Evolutionary conservation across 305 asterid genomes (phyloP).

Genomic region (Withania somnifera): DNA sequence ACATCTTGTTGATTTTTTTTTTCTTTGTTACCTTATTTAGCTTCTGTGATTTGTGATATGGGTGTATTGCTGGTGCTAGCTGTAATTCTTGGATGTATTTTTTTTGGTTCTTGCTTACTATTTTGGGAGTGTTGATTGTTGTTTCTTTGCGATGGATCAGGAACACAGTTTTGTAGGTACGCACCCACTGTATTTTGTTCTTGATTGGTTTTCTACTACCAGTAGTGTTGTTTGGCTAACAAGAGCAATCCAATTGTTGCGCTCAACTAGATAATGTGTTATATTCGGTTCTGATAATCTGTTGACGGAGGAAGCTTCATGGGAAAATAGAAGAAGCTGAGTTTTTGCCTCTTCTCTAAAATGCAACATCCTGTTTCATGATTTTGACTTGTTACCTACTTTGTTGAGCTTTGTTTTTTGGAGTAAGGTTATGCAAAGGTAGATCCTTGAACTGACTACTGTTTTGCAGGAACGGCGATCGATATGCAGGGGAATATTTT

Average conservation of each 20-base stretch:
- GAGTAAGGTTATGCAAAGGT: not conserved
- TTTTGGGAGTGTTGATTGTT: not conserved
- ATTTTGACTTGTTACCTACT: not conserved
- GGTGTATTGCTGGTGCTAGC: not conserved
- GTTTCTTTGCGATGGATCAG: not conserved
- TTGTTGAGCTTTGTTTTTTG: not conserved
- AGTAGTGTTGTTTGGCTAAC: not conserved
- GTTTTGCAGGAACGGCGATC: constrained; percentile 61
- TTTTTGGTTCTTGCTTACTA: not conserved
- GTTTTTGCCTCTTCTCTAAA: not conserved
- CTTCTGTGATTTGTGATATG: not conserved
- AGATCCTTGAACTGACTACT: not conserved
- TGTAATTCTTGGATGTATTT: not conserved
- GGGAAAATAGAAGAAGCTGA: not conserved
- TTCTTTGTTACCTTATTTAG: too few relatives aligned
- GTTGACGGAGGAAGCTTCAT: not conserved
- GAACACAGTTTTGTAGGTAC: not conserved
- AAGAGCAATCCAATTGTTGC: not conserved
- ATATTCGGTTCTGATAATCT: too few relatives aligned
- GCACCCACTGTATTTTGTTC: not conserved
- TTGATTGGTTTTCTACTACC: not conserved
- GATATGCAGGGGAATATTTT: constrained; percentile 78
- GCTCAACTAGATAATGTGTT: not conserved
- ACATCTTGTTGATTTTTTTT: too few relatives aligned
- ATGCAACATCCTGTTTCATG: not conserved